Conservation (phyloP, 768 basidiomycete genomes). For the Mycena floridula region DNA sequence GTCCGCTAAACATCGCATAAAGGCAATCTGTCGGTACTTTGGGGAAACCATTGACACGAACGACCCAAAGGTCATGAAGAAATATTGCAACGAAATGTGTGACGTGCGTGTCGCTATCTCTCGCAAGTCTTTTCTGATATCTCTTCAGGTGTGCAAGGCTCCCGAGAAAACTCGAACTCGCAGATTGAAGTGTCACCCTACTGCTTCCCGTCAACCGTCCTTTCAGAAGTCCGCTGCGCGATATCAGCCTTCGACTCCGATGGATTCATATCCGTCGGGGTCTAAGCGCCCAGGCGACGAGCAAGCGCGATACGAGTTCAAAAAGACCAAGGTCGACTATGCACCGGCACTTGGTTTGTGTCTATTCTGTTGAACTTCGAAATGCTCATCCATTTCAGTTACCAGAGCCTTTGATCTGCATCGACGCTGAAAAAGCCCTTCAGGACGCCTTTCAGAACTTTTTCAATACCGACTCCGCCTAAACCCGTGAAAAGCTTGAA, state of each 20-base stretch:
- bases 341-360: background rate
- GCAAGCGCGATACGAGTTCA: background rate
- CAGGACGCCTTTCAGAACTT: no score
- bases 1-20: background rate
- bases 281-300: background rate
- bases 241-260: background rate
- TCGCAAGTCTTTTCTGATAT: background rate
- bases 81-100: conserved; percentile 73
- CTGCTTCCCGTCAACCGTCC: conserved; percentile 18
- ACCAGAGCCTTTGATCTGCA: no score
- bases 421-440: no score
- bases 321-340: background rate
- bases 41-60: conserved; percentile 57
- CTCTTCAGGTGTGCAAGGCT: conserved; percentile 65
- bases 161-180: conserved; percentile 56
- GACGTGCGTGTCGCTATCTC: conserved; percentile 44
- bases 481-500: no score
- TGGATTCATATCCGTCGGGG: background rate
- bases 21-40: conserved; percentile 79
- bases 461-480: no score
- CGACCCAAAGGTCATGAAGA: conserved; percentile 35
- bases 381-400: no score
- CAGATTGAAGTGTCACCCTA: conserved; percentile 43
- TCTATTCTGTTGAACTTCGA: no score
- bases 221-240: background rate